Evolutionary conservation across 2,329 filamentous ascomycete genomes (phyloP), one percentile per base, ranked within the genome.

Genomic region (Curvularia lunata): DNA sequence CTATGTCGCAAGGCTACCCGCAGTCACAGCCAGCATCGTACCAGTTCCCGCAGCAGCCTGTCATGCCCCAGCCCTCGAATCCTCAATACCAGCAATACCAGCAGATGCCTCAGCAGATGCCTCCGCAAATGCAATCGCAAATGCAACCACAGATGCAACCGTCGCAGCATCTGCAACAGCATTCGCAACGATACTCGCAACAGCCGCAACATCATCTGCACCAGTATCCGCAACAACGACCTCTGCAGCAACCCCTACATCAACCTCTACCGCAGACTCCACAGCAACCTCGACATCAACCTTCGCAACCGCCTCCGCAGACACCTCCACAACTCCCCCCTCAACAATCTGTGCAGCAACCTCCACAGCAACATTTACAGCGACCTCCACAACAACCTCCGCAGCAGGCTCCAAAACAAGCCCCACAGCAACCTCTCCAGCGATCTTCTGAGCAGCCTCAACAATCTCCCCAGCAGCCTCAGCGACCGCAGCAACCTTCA

Each of bases 51-150:
- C 61, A 38, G 12, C 54, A 56, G 30, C 28, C 42, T 23, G 37
- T 23, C 27, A 48, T 52, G 27, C 61, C 72, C 23, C 66, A 59
- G 34, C 67, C 62, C 2, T 54, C 67, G 34, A 67, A 46, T 62
- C 72, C 70, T 41, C 71, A 67, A 21, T 70, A 68, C 48, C 59
- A 66, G 52, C 65, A 67, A 28, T 70, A 68, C 47, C 59, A 66
- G 54, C 65, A 62, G 34, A 67, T 66, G 56, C 46, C 56, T n/a
- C 60, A 52, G 19, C 62, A 51, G 40, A 63, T 54, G 58, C 56
- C 25, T 27, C 25, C 25, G 25, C 25, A 27, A 27, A n/a, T n/a
- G 23, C 23, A 59, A 40, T 28, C 52, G 28, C 51, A 55, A 27
- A 54, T 53, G 34, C 66, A 66, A 41, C 57, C 62, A 52, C 69